Evolutionary conservation across 441 rosid genomes (phyloP), one percentile per base, ranked within the genome.

Genomic region (Aquilaria agallochum): DNA sequence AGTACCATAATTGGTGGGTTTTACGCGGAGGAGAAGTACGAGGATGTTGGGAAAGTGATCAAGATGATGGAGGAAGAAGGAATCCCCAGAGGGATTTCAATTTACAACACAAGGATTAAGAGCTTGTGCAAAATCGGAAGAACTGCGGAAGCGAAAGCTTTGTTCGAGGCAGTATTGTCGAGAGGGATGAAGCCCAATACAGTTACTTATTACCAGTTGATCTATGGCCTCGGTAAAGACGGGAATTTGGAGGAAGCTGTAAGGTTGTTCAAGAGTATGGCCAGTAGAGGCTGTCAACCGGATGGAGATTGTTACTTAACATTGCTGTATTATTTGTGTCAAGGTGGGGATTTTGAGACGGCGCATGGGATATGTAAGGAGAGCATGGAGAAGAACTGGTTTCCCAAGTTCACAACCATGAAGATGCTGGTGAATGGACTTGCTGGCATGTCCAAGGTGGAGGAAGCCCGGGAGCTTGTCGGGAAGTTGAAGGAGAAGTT

Each of bases 311-410:
- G 84, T 59, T 94, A 83, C 73, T 85, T 80, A 45, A 75, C 79
- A 12, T 59, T 90, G 59, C 69, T 82, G 49, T 64, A 84, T 69
- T 85, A 40, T 61, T 74, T 90, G 62, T 83, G 96, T 42, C 68
- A 83, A 69, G 81, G 81, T 11, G 65, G 81, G 64, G 87, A 89
- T 48, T 85, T 83, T 36, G 93, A 87, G 73, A 52, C 77, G 0
- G 95, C 90, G 0, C 71, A 82, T 80, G 51, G 31, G 40, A 5
- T 84, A 33, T 89, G 90, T 66, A 79, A 73, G 56, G 85, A 76
- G 71, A 81, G 92, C 62, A 83, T 89, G 68, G 85, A 58, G 60
- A 87, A 78, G 70, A 80, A 81, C 10, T 91, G 95, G 96, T 72
- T 85, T 49, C 98, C 97, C 0, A 77, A 75, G 63, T 76, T 82